phyloP scores from a whole-genome alignment of 2,329 filamentous ascomycete genomes.

The Davidsoniella neocaledoniae region DNA sequence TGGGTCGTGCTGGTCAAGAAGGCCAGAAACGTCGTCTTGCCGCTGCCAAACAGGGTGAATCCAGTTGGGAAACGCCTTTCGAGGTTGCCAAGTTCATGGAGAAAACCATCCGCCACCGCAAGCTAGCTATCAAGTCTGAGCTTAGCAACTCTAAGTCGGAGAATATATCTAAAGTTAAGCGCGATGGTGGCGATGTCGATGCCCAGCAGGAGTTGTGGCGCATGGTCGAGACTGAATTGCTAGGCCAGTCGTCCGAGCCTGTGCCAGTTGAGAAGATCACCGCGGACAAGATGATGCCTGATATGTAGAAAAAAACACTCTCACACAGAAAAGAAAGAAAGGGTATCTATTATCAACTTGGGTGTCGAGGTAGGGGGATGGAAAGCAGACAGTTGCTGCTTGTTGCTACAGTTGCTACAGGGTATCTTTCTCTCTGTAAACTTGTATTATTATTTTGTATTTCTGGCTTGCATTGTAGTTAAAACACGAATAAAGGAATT shows the following conservation, averaged over 20 bases:
- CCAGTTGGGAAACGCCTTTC: conserved; percentile 42
- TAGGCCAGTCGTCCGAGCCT: conserved; percentile 6
- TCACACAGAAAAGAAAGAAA: neutral
- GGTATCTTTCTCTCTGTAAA: no score
- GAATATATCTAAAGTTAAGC: conserved; percentile 8
- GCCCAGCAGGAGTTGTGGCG: conserved; percentile 12
- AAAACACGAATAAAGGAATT: no score
- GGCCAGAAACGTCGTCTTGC: conserved; percentile 53
- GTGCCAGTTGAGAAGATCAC: conserved; percentile 9
- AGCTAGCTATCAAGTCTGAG: conserved; percentile 6
- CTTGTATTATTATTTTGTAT: no score
- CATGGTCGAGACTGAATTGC: conserved; percentile 11
- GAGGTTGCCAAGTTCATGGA: conserved; percentile 27
- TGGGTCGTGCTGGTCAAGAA: conserved; percentile 67
- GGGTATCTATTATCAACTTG: no score
- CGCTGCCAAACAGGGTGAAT: conserved; percentile 41
- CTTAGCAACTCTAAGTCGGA: conserved; percentile 9
- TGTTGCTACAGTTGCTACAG: no score
- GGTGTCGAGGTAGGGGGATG: no score
- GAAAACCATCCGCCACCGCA: conserved; percentile 11
- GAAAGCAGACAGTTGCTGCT: no score
- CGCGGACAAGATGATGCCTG: conserved; percentile 9
- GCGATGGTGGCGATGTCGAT: conserved; percentile 11
- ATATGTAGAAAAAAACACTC: conserved; percentile 8
- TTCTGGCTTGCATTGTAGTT: no score